Base-by-base conservation (phyloP, 2,329 filamentous ascomycete genomes). In the Trichocomaceae sp. region DNA sequence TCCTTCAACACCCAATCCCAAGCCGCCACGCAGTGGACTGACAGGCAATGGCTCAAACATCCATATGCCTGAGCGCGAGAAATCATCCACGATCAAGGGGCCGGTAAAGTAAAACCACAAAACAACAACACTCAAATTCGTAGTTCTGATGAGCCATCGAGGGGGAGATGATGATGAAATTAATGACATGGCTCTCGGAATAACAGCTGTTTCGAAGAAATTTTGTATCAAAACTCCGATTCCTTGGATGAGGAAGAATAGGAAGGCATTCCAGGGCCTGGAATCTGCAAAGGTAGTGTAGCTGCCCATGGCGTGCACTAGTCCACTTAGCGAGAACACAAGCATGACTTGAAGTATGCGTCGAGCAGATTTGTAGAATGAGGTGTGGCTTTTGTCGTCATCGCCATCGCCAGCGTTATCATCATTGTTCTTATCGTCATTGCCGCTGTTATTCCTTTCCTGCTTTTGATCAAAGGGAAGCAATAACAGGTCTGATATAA, bases 31-130 rank as follows among this genome's bases (percentile, higher is more conserved):
- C n/a, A 90, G 65, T 0, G 79, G 65, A 52, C 88, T 95, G 8
- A 92, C 60, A 0, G 90, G 89, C n/a, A 95, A 72, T 0, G 90
- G 89, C 69, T 96, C 90, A 58, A 83, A 83, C 13, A 95, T 70
- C 87, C 88, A 96, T 0, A 95, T 64, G 0, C 88, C 90, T 0
- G 83, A 80, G 10, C 79, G 77, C 0, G 85, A 80, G 66, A 95
- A 84, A 64, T 96, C 91, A 65, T 95, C 83, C 10, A 83, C 75
- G n/a, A 96, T 77, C 35, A 84, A 68, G 41, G 76, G 76, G 0
- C 80, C 80, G 0, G 88, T 92, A 15, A 75, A 67, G 53, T 83
- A 81, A 57, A 95, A 72, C 88, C 89, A 96, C 0, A 67, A 62
- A 5, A 83, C 59, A 1, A 83, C 79, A 60, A 85, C 86, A 0